Conservation (phyloP, 441 rosid species). For the Aquilaria agallochum region DNA sequence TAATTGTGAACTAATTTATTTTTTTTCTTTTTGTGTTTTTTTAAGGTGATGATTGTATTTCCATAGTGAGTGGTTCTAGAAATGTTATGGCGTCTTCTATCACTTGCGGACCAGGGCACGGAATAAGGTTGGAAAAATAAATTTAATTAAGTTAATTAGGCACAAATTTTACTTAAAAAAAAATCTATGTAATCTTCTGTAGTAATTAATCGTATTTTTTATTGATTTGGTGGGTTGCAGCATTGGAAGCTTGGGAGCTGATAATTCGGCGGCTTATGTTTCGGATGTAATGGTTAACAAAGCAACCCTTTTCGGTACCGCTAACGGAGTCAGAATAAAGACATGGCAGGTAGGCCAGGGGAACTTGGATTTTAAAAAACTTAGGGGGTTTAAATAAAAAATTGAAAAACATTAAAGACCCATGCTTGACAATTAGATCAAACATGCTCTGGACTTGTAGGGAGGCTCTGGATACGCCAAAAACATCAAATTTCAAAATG, state of each 20-base stretch:
- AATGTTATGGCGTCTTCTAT: slow-evolving; percentile 69
- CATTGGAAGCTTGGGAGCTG: slow-evolving; percentile 91
- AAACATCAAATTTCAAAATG: slow-evolving; percentile 41
- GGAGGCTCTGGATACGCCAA: slow-evolving; percentile 70
- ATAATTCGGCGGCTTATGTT: slow-evolving; percentile 57
- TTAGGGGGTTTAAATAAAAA: too few species aligned
- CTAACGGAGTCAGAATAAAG: slow-evolving; percentile 87
- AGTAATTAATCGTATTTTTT: too few species aligned
- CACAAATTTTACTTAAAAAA: too few species aligned
- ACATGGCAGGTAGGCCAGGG: slow-evolving; percentile 81
- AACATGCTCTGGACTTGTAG: slow-evolving; percentile 16
- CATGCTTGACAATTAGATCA: too few species aligned
- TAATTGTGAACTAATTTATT: too few species aligned
- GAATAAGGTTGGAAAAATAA: slow-evolving; percentile 54
- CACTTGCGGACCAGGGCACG: slow-evolving; percentile 92
- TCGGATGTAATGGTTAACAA: slow-evolving; percentile 72
- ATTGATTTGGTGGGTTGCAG: slow-evolving; percentile 23
- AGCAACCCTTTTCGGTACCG: slow-evolving; percentile 71
- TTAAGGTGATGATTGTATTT: slow-evolving; percentile 91
- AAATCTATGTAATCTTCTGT: too few species aligned
- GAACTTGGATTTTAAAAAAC: too few species aligned
- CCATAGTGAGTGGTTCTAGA: slow-evolving; percentile 82
- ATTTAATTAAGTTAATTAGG: too few species aligned
- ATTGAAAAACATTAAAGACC: too few species aligned
- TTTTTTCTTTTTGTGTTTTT: not conserved